A percentile compares a stretch with the other conserved stretches of the same genome.
phyloP scores from a whole-genome alignment of 495 filamentous ascomycete species.

The Penicillium coprophilum region DNA sequence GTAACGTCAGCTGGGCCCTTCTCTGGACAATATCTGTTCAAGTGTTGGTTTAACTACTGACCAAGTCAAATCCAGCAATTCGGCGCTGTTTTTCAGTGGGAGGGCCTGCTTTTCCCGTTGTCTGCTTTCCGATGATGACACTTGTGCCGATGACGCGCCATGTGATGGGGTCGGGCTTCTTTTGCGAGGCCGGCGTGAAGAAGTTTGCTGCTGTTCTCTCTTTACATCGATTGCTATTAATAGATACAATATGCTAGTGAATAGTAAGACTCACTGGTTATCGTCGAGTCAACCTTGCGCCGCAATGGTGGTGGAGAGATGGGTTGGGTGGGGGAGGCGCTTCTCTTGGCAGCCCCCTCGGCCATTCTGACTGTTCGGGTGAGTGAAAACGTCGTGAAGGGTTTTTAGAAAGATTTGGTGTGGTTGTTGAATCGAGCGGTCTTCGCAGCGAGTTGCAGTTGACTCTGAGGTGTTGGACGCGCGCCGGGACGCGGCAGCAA shows the following conservation, averaged over 20 bases:
- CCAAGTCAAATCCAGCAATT: conserved; percentile 90
- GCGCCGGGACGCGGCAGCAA: conserved; percentile 27
- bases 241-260: background rate
- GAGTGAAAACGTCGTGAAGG: conserved; percentile 19
- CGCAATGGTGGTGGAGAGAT: conserved; percentile 51
- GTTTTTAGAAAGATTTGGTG: background rate
- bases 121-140: conserved; percentile 74
- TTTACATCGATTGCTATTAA: conserved; percentile 12
- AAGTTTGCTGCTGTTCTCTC: conserved; percentile 77
- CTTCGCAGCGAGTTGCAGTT: conserved; percentile 3
- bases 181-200: conserved; percentile 85
- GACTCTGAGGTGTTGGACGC: conserved; percentile 21
- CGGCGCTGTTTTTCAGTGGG: conserved; percentile 46
- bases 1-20: background rate
- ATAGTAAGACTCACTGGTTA: conserved; percentile 60
- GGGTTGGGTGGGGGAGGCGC: conserved; percentile 34
- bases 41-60: conserved; percentile 38
- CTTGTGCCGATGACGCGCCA: conserved; percentile 71
- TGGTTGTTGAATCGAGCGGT: background rate
- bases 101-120: conserved; percentile 32
- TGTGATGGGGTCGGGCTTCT: conserved; percentile 71
- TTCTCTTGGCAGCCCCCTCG: conserved; percentile 36
- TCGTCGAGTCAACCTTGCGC: conserved; percentile 65
- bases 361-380: conserved; percentile 32
- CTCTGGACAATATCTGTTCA: too few species aligned